These are phyloP conservation scores for Pichia sp. DNA, from an alignment of 1,139 yeast species.

Conservation along the genomic window DNA sequence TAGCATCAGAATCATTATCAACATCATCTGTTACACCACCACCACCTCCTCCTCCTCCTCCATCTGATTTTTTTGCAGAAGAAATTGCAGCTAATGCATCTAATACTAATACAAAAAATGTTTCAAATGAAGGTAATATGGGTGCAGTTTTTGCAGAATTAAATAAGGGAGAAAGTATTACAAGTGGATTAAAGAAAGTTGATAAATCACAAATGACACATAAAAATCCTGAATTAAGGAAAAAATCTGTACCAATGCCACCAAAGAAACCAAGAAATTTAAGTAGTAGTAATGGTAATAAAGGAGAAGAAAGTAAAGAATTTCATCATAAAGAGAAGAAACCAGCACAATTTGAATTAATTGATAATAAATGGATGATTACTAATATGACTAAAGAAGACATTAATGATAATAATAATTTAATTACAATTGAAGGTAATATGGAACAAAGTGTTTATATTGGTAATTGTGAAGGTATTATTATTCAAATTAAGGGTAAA, in stretches of 20 bases:
- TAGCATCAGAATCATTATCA: slow-evolving; percentile 21
- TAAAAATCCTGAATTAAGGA: slow-evolving; percentile 79
- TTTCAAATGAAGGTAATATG: slow-evolving; percentile 39
- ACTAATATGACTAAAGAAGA: slow-evolving; percentile 49
- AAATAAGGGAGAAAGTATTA: slow-evolving; percentile 77
- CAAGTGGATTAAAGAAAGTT: slow-evolving; percentile 83
- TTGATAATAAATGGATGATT: slow-evolving; percentile 84
- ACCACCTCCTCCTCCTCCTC: slow-evolving; percentile 65
- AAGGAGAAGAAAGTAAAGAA: slow-evolving; percentile 19
- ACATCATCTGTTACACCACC: slow-evolving; percentile 44
- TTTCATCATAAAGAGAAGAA: slow-evolving; percentile 30
- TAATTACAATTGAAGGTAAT: slow-evolving; percentile 66
- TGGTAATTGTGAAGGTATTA: slow-evolving; percentile 67
- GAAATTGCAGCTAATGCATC: neutral
- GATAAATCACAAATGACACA: slow-evolving; percentile 93
- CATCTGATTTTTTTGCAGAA: slow-evolving; percentile 51
- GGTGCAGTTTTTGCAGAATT: slow-evolving; percentile 89
- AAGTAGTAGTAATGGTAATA: neutral
- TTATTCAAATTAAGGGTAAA: slow-evolving; percentile 84
- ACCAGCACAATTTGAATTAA: slow-evolving; percentile 70
- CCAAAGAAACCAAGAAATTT: slow-evolving; percentile 63
- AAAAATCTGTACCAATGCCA: slow-evolving; percentile 33
- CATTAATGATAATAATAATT: slow-evolving; percentile 40
- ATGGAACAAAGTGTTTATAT: slow-evolving; percentile 86
- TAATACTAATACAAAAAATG: slow-evolving; percentile 14